These are phyloP conservation scores for Blastobotrys ciferrii DNA, from an alignment of 1,139 yeast species.

Conservation along the genomic window DNA sequence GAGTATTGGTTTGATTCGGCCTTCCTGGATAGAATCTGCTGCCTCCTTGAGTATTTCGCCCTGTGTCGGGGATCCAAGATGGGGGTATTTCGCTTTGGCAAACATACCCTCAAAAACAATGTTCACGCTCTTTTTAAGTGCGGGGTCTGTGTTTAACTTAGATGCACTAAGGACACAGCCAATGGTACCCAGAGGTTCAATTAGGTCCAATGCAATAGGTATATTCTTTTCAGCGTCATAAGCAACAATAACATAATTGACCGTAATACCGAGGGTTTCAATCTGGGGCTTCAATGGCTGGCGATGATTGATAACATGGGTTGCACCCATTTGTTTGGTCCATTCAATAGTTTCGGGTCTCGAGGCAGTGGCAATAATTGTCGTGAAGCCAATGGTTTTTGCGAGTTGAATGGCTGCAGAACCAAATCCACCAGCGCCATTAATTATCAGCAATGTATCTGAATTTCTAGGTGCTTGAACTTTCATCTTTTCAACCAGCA, in stretches of 20 bases:
- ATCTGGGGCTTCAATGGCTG: background rate
- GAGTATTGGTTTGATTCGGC: background rate
- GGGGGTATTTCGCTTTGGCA: background rate
- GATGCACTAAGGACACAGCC: background rate
- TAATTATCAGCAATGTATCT: background rate
- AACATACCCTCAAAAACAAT: constrained; percentile 6
- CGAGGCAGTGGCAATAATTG: constrained; percentile 3
- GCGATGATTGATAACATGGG: constrained; percentile 8
- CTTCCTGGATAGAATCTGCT: background rate
- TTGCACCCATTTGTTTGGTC: constrained; percentile 3
- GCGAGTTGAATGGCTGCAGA: background rate
- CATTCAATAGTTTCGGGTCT: constrained; percentile 1
- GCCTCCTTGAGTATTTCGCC: background rate
- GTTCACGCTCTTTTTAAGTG: background rate
- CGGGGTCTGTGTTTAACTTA: background rate
- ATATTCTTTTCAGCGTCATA: constrained; percentile 2
- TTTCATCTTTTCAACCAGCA: background rate
- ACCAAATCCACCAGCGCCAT: constrained; percentile 7
- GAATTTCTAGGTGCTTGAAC: background rate
- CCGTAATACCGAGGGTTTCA: background rate
- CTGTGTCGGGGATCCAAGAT: background rate
- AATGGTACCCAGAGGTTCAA: constrained; percentile 4
- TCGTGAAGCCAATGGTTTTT: background rate
- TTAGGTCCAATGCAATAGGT: background rate
- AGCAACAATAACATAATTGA: constrained; percentile 1